phyloP scores from a whole-genome alignment of 495 filamentous ascomycete genomes.

The Amphirosellinia nigrospora region DNA sequence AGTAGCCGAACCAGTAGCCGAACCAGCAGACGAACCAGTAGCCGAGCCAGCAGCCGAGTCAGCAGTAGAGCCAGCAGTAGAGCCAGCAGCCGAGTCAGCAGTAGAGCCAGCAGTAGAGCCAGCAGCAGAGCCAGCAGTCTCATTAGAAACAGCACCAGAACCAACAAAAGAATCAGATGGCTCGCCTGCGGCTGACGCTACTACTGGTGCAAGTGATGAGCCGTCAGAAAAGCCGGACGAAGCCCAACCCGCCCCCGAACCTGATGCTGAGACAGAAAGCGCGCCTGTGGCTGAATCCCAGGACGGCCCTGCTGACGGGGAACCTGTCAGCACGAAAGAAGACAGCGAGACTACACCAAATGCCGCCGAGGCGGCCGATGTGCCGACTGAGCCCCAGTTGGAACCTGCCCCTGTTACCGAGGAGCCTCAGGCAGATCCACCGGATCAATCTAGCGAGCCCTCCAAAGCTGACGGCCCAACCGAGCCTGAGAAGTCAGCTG shows the following conservation, averaged over 20 bases:
- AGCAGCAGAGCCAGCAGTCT: not conserved
- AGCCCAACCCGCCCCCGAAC: not conserved
- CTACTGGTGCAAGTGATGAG: not conserved
- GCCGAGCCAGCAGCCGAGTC: not conserved
- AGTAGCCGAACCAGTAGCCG: not conserved
- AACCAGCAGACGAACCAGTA: not conserved
- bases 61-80: not conserved
- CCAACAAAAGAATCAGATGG: constrained; percentile 9
- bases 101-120: not conserved
- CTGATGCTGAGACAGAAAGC: not conserved
- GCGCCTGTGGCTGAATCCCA: not conserved
- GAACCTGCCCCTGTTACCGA: not conserved
- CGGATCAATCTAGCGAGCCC: not conserved
- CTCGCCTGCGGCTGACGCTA: not conserved
- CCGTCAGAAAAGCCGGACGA: not conserved
- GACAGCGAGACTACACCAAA: constrained; percentile 1
- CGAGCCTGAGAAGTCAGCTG: constrained; percentile 10
- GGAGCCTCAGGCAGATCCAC: not conserved
- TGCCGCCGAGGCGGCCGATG: not conserved
- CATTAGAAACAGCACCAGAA: constrained; percentile 17
- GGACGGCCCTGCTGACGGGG: not conserved
- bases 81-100: not conserved
- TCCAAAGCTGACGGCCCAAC: not conserved
- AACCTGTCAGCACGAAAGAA: not conserved
- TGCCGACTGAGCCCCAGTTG: not conserved